These are phyloP conservation scores for Ceratopteris richardii DNA, from an alignment of 75 land plant species.

Conservation along the genomic window DNA sequence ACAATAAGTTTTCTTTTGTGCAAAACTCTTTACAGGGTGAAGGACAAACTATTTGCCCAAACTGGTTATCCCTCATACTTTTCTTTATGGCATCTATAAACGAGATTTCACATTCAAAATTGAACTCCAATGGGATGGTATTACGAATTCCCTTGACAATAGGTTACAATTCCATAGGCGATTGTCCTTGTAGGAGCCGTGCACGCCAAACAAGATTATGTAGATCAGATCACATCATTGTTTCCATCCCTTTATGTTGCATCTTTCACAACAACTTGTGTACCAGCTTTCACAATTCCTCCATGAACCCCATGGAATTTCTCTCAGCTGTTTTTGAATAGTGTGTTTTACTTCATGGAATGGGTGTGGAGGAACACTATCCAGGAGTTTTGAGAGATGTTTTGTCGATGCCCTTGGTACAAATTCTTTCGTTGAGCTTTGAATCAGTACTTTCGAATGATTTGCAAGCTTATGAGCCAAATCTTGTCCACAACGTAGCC, in stretches of 20 bases:
- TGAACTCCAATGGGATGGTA: conserved; percentile 35
- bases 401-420: conserved; percentile 36
- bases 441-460: too few species aligned
- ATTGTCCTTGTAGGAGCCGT: conserved; percentile 33
- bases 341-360: conserved; percentile 23
- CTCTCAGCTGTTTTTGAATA: conserved; percentile 24
- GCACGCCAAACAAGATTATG: conserved; percentile 42
- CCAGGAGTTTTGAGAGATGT: conserved; percentile 33
- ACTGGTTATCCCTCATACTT: conserved; percentile 17
- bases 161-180: conserved; percentile 36
- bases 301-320: conserved; percentile 29
- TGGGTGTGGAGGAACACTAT: conserved; percentile 37
- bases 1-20: conserved; percentile 29
- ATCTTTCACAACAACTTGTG: conserved; percentile 34
- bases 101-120: conserved; percentile 35
- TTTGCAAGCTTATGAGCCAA: too few species aligned
- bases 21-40: conserved; percentile 22
- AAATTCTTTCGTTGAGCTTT: conserved; percentile 40
- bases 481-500: too few species aligned
- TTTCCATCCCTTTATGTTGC: conserved; percentile 39
- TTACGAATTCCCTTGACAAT: conserved; percentile 35
- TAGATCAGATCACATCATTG: conserved; percentile 33
- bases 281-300: conserved; percentile 19
- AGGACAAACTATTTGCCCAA: conserved; percentile 27
- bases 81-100: conserved; percentile 24